Conservation (phyloP, 2,329 filamentous ascomycete species). For the Trichoderma aggressivum region DNA sequence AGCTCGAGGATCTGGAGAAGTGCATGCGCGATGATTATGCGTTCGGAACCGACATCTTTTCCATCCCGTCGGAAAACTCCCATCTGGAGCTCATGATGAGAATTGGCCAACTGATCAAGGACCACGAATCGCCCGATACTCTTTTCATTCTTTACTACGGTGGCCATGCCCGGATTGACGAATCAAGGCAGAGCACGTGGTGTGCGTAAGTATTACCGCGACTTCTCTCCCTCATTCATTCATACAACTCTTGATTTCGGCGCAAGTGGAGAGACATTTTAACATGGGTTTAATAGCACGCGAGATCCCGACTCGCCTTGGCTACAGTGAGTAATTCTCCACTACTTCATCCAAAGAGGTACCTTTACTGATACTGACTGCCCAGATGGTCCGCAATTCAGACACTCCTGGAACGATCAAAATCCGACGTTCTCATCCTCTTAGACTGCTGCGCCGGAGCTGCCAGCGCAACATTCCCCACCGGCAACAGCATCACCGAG, state of each 20-base stretch:
- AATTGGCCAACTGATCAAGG: conserved; percentile 54
- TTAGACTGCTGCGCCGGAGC: conserved; percentile 59
- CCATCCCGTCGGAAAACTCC: conserved; percentile 56
- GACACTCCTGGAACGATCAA: conserved; percentile 54
- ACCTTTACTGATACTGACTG: not conserved
- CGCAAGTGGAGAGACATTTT: not conserved
- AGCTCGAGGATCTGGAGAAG: conserved; percentile 54
- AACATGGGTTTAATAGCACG: conserved; percentile 34
- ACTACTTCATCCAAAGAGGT: not conserved
- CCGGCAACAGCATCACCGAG: conserved; percentile 57
- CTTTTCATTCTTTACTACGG: conserved; percentile 59
- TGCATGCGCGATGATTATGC: conserved; percentile 54
- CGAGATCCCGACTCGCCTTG: conserved; percentile 51
- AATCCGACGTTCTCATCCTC: conserved; percentile 56
- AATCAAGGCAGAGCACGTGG: conserved; percentile 58
- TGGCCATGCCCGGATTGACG: conserved; percentile 57
- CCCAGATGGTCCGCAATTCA: conserved; percentile 58
- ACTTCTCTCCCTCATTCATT: not conserved
- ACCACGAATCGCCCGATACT: conserved; percentile 53
- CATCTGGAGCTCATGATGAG: conserved; percentile 58
- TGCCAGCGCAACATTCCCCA: conserved; percentile 57
- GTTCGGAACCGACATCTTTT: conserved; percentile 56
- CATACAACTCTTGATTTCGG: not conserved
- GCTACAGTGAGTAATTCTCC: conserved; percentile 45
- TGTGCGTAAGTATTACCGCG: conserved; percentile 47